Percentiles rank a stretch among this genome's conserved stretches.
Evolutionary conservation across 495 filamentous ascomycete species (phyloP).

Genomic region (Rusavskia elegans): DNA sequence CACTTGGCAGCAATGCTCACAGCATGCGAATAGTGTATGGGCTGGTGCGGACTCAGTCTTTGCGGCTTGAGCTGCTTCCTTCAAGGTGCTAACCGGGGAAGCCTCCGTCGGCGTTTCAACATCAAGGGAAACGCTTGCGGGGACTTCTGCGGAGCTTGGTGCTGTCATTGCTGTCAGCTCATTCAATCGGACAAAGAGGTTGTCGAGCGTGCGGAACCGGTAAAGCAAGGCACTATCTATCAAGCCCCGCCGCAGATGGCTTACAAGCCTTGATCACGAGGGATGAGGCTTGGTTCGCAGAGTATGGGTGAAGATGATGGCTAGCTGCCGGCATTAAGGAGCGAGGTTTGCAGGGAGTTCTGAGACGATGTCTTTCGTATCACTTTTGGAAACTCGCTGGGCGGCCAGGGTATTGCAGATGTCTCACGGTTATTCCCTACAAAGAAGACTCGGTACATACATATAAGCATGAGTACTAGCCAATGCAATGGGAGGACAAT

Average conservation of each 20-base stretch:
- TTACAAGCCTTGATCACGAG: background rate
- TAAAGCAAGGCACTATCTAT: background rate
- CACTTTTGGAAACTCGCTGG: no score
- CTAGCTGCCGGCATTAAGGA: no score
- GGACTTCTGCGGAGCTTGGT: background rate
- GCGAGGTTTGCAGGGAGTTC: no score
- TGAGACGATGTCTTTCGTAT: no score
- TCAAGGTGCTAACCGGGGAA: background rate
- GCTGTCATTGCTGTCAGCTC: background rate
- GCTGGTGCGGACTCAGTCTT: background rate
- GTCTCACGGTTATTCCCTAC: no score
- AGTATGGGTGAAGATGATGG: background rate
- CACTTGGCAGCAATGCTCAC: background rate
- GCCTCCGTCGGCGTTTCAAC: background rate
- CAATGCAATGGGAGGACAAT: no score
- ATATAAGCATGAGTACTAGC: no score
- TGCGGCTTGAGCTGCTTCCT: background rate
- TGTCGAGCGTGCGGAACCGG: background rate
- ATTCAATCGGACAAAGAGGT: background rate
- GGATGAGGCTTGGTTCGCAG: background rate
- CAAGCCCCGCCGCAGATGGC: background rate
- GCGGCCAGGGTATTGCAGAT: no score
- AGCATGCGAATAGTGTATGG: background rate
- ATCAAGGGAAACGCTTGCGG: background rate
- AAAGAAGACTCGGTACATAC: no score